A percentile compares a stretch with the other conserved stretches of the same genome.
Evolutionary conservation across 176 grass and related monocot species (phyloP).

Genomic region (Phoenix roebelenii): DNA sequence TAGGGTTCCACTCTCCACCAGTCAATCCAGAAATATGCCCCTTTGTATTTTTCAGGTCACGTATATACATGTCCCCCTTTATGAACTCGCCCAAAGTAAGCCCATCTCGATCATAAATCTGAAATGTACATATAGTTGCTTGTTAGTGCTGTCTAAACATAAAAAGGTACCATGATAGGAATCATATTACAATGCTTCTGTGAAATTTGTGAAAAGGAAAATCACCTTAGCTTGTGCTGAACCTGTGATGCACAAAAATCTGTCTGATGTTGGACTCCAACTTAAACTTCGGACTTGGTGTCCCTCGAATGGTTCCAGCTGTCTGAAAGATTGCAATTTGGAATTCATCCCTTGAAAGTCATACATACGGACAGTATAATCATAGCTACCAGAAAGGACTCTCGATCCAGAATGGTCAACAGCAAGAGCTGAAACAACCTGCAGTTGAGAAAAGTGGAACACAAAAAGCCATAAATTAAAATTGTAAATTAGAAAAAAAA

Average conservation of each 20-base stretch:
- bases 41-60: conserved; percentile 97
- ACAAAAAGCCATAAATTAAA: not conserved
- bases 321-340: conserved; percentile 89
- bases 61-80: conserved; percentile 98
- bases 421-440: conserved; percentile 93
- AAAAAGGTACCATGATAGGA: not conserved
- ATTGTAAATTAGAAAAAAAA: not conserved
- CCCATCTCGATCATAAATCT: conserved; percentile 96
- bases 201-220: conserved; percentile 9
- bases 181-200: not conserved
- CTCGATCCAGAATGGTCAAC: conserved; percentile 95
- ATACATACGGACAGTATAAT: conserved; percentile 94
- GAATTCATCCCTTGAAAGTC: conserved; percentile 99
- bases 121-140: conserved; percentile 19
- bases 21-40: conserved; percentile 94
- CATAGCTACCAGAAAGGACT: conserved; percentile 89
- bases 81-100: conserved; percentile 89
- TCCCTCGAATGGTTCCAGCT: conserved; percentile 88
- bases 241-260: conserved; percentile 86
- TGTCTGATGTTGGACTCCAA: conserved; percentile 92
- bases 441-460: conserved; percentile 18
- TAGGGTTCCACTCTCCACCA: conserved; percentile 94
- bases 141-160: conserved; percentile 13
- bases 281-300: conserved; percentile 97
- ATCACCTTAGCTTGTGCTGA: conserved; percentile 95